A percentile compares a stretch with the other conserved stretches of the same genome.
Evolutionary conservation across 2,329 filamentous ascomycete genomes (phyloP).

Genomic region (Beauveria medogensis): DNA sequence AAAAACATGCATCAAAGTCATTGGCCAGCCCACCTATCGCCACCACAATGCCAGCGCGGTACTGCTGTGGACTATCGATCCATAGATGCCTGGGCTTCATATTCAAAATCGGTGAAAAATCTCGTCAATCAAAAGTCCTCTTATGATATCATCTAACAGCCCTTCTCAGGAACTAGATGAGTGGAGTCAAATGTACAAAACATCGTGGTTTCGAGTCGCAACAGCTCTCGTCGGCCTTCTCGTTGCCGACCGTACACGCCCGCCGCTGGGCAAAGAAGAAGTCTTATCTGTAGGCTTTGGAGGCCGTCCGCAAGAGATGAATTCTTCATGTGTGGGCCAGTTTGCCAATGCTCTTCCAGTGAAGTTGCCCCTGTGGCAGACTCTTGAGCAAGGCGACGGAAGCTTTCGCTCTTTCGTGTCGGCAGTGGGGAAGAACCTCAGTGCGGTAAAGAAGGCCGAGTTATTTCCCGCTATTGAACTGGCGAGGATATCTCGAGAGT

Average conservation of each 20-base stretch:
- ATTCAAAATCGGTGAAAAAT: not conserved
- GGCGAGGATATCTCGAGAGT: constrained; percentile 1
- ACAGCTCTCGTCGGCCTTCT: constrained; percentile 10
- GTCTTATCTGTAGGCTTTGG: constrained; percentile 12
- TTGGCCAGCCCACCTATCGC: not conserved
- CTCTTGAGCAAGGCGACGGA: not conserved
- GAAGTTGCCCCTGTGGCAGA: constrained; percentile 12
- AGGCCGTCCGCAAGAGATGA: constrained; percentile 3
- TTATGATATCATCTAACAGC: not conserved
- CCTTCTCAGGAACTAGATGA: constrained; percentile 3
- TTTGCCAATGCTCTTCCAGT: constrained; percentile 14
- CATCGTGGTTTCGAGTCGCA: constrained; percentile 12
- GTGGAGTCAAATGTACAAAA: too few relatives aligned
- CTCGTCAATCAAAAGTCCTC: not conserved
- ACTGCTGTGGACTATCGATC: not conserved
- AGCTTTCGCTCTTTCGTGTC: constrained; percentile 10
- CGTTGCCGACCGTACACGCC: constrained; percentile 9
- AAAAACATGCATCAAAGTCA: not conserved
- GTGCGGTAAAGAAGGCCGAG: constrained; percentile 13
- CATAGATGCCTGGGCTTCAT: not conserved
- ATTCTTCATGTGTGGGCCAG: constrained; percentile 9
- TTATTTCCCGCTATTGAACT: constrained; percentile 11
- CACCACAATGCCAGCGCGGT: not conserved
- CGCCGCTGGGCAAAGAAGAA: constrained; percentile 10
- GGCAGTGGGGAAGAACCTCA: constrained; percentile 12